Base-by-base conservation (phyloP, 768 basidiomycete genomes). In the Bullera alba region DNA sequence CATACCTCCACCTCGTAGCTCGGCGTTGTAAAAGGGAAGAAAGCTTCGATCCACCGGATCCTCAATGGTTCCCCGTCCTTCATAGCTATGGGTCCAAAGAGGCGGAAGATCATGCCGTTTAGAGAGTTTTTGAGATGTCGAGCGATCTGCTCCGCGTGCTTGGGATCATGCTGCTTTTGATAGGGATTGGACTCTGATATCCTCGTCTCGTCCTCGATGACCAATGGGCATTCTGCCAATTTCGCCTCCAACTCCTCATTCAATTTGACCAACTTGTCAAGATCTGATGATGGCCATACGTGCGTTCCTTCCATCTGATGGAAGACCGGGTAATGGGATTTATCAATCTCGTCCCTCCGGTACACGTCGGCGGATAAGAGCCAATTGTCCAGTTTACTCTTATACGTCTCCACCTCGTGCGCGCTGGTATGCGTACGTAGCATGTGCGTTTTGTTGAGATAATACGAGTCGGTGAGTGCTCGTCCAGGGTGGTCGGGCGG, bases 1-100 rank as follows among this genome's bases (percentile, higher is more conserved):
- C 92, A 85, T 4, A 97, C 91, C 70, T 99, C 95, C 35, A 99
- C 92, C 68, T 99, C 93, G 67, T 87, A 99, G 69, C 91, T 95
- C 7, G 95, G 95, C 53, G 83, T 86, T 48, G 95, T 99, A 78
- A 93, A 99, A 1, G 95, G 95, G 75, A 99, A 97, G 65, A 86
- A 88, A 2, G 93, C 89, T 68, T 96, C 90, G 57, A 97, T 96
- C 95, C 95, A 99, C 19, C 95, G 78, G 23, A 99, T 85, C 56
- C 81, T 78, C 54, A 99, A 76, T 22, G 95, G 92, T 43, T 86
- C 80, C 30, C 79, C 76, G 16, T 75, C 76, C 21, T 73, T 77
- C 23, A 76, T 75, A 19, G 61, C 58, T 76, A 79, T 16, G 76
- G 77, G 10, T 71, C 86, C 86, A 70, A 97, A 96, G 23, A 99